Evolutionary conservation across 1,284 basidiomycete species (phyloP), one percentile per base, ranked within the genome.

Genomic region (Melampsora larici-populina): DNA sequence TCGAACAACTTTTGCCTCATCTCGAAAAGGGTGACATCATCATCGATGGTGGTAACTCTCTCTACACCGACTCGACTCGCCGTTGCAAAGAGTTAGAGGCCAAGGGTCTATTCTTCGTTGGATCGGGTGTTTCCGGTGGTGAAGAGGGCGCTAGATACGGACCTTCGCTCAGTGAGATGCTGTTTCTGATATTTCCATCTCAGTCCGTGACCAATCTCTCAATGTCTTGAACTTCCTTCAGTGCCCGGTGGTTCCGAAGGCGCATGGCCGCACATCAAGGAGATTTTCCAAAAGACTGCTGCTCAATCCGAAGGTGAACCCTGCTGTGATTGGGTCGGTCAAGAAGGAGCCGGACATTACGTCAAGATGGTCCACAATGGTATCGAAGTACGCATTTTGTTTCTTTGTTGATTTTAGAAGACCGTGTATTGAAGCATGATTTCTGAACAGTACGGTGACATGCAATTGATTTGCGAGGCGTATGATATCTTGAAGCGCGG

Each of bases 291-390:
- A 87, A 93, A 93, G 86, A 92, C 94, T 71, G 90, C 97, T 81
- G 97, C 97, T 79, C 94, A 99, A 85, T 93, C 92, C 80, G 89
- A 94, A 79, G 94, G 94, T 81, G 93, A 95, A 85, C 94, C 97
- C 70, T 99, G 97, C 89, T 98, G 96, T 85, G 97, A 99, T 87
- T 99, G 97, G 97, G 95, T 99, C 84, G 97, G 97, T 77, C 91
- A 93, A 85, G 91, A 90, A 80, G 97, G 96, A 81, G 88, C 94
- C 63, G 93, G 94, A 66, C 93, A 95, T 88, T 96, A 94, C 85
- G 92, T 95, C 85, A 97, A 97, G 89, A 95, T 98, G 96, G 97
- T 99, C 80, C 97, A 97, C 89, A 97, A 97, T 83, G 94, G 93
- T 90, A 86, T 85, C 80, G 79, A 65, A 63, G 75, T 69, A 24